Conservation (phyloP, 768 basidiomycete species). For the Xanthoconium purpureum region DNA sequence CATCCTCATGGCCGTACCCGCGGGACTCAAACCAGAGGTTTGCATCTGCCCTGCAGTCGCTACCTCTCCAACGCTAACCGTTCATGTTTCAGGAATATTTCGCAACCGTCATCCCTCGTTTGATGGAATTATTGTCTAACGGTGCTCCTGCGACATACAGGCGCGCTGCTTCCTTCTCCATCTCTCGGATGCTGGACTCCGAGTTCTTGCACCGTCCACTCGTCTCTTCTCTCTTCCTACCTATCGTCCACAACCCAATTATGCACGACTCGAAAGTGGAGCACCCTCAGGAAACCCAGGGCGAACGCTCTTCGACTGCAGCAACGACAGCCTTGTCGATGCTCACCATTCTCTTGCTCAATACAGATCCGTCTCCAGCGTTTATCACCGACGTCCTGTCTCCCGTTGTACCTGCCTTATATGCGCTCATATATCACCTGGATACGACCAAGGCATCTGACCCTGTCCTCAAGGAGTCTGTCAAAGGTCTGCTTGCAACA, state of each 20-base stretch:
- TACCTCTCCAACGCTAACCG: not conserved
- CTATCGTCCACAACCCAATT: slow-evolving; percentile 55
- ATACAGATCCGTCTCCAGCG: slow-evolving; percentile 75
- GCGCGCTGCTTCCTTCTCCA: slow-evolving; percentile 63
- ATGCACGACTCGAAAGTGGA: slow-evolving; percentile 15
- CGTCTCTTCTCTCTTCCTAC: slow-evolving; percentile 37
- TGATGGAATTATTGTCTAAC: slow-evolving; percentile 49
- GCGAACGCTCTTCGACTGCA: not conserved
- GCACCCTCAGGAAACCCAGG: not conserved
- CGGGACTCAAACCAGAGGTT: slow-evolving; percentile 53
- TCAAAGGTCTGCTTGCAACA: slow-evolving; percentile 59
- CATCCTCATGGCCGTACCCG: slow-evolving; percentile 62
- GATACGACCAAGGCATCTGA: slow-evolving; percentile 58
- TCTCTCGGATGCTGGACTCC: slow-evolving; percentile 61
- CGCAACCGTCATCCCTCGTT: slow-evolving; percentile 47
- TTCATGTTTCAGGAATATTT: slow-evolving; percentile 56
- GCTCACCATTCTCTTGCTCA: slow-evolving; percentile 58
- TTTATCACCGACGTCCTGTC: slow-evolving; percentile 62
- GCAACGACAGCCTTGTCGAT: slow-evolving; percentile 42
- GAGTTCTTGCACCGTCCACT: slow-evolving; percentile 17
- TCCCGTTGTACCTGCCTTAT: slow-evolving; percentile 65
- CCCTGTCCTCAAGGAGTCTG: slow-evolving; percentile 56
- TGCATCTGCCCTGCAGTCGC: slow-evolving; percentile 12
- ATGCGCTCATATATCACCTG: slow-evolving; percentile 57
- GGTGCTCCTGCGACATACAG: slow-evolving; percentile 39